phyloP scores from a whole-genome alignment of 1,139 yeast species.

The Candida sojae region DNA sequence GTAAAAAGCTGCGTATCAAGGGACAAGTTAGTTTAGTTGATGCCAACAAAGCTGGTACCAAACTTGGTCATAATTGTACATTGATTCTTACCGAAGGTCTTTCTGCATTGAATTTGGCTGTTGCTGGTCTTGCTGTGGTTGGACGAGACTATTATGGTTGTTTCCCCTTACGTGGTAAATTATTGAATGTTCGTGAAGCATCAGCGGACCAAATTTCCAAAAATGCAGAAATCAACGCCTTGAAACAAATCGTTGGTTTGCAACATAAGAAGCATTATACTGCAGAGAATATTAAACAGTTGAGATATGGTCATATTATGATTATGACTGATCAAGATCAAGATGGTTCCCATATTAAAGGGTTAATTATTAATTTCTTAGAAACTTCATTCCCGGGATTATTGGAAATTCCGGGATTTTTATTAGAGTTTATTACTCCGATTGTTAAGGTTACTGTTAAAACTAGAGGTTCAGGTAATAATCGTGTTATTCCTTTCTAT shows the following conservation, averaged over 20 bases:
- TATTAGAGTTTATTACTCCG: constrained; percentile 94
- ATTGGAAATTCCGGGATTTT: constrained; percentile 85
- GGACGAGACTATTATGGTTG: constrained; percentile 97
- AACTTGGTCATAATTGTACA: constrained; percentile 89
- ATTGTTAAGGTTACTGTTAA: constrained; percentile 86
- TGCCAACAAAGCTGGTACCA: constrained; percentile 96
- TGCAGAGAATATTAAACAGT: constrained; percentile 60
- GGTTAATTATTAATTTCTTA: constrained; percentile 87
- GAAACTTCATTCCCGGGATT: constrained; percentile 96
- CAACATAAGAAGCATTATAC: constrained; percentile 86
- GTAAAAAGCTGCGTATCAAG: constrained; percentile 80
- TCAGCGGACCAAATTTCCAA: constrained; percentile 90
- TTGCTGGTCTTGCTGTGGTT: constrained; percentile 91
- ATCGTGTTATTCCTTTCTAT: constrained; percentile 70
- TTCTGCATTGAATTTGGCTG: constrained; percentile 92
- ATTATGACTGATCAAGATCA: constrained; percentile 99
- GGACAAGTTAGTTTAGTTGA: constrained; percentile 91
- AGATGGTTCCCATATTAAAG: constrained; percentile 98
- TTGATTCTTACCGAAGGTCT: constrained; percentile 96
- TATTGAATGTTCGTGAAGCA: constrained; percentile 95
- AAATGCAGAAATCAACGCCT: constrained; percentile 91
- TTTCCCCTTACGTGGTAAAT: constrained; percentile 93
- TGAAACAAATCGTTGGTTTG: constrained; percentile 92
- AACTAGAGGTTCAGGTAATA: constrained; percentile 55
- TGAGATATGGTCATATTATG: constrained; percentile 96